A percentile compares a stretch with the other conserved stretches of the same genome.
These are phyloP conservation scores for Populus hybrid DNA, from an alignment of 441 rosid genomes.

Conservation along the genomic window DNA sequence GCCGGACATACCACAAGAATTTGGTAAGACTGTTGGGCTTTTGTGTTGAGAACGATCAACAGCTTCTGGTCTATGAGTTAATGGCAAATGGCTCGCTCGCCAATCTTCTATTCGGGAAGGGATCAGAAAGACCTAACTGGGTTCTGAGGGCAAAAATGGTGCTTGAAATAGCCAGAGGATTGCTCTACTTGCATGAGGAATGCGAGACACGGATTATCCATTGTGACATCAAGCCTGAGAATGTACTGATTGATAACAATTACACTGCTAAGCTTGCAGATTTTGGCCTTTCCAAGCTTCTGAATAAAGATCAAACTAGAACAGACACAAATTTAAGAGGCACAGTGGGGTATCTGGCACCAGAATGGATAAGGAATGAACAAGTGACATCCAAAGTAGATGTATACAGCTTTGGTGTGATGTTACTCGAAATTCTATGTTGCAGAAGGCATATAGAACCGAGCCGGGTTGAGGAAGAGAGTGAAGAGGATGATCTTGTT, in stretches of 20 bases:
- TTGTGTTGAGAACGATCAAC: conserved; percentile 20
- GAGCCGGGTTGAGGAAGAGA: conserved; percentile 29
- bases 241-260: conserved; percentile 23
- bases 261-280: conserved; percentile 26
- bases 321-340: conserved; percentile 26
- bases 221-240: conserved; percentile 35
- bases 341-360: conserved; percentile 32
- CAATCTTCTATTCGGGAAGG: conserved; percentile 17
- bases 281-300: conserved; percentile 31
- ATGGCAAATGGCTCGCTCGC: conserved; percentile 25
- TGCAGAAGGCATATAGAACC: conserved; percentile 35
- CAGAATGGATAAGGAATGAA: conserved; percentile 30
- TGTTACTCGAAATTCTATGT: conserved; percentile 31
- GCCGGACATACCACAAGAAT: conserved; percentile 25
- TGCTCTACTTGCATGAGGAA: conserved; percentile 31
- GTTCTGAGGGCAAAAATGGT: conserved; percentile 17
- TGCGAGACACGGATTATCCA: conserved; percentile 31
- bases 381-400: conserved; percentile 31
- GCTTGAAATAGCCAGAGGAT: conserved; percentile 27
- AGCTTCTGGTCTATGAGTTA: conserved; percentile 24
- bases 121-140: conserved; percentile 24
- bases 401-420: conserved; percentile 29
- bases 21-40: conserved; percentile 27
- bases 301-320: conserved; percentile 29
- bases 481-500: conserved; percentile 26